Conservation (phyloP, 805 yeast species). For the Spathaspora arborariae region DNA sequence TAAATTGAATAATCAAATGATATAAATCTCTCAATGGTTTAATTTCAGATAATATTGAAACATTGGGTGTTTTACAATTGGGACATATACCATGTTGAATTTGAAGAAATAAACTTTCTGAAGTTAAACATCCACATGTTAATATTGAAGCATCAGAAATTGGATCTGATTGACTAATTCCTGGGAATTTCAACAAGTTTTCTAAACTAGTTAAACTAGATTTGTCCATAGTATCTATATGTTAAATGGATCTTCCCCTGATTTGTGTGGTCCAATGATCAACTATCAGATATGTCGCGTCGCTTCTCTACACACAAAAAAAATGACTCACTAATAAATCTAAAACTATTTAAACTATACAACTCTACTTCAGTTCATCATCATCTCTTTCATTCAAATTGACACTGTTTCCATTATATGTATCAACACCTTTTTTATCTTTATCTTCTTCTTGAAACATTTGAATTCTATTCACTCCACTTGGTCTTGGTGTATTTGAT, state of each 20-base stretch:
- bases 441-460: constrained; percentile 14
- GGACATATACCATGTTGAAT: constrained; percentile 17
- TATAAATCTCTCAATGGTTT: constrained; percentile 33
- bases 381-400: constrained; percentile 11
- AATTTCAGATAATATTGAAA: constrained; percentile 22
- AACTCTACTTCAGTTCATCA: neutral
- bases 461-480: constrained; percentile 15
- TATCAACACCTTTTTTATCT: constrained; percentile 8
- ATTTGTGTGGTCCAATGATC: too few relatives aligned
- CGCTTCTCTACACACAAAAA: neutral
- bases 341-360: too few relatives aligned
- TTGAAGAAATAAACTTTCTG: constrained; percentile 24
- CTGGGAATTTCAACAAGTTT: constrained; percentile 22
- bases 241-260: too few relatives aligned
- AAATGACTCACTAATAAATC: neutral
- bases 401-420: constrained; percentile 14
- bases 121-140: constrained; percentile 40
- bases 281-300: too few relatives aligned
- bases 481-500: constrained; percentile 15
- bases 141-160: constrained; percentile 33
- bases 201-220: constrained; percentile 15
- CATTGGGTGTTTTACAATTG: constrained; percentile 18
- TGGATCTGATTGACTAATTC: constrained; percentile 8
- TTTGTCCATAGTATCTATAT: neutral
- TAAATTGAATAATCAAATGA: constrained; percentile 17